Evolutionary conservation across 2,329 filamentous ascomycete genomes (phyloP).

Genomic region (Stemphylium vesicarium): DNA sequence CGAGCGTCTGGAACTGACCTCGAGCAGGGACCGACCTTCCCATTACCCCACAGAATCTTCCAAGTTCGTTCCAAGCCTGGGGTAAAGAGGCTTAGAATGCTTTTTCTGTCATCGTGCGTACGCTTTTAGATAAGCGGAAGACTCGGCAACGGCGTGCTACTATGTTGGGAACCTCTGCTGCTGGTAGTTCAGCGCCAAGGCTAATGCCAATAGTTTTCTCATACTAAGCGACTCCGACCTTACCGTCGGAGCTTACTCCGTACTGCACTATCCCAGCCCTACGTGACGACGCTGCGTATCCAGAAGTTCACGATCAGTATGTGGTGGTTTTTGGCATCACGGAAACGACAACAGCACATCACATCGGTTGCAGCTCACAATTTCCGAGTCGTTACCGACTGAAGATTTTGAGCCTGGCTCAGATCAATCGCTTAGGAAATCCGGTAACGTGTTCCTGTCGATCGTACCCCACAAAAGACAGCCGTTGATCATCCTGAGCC

Average conservation of each 20-base stretch:
- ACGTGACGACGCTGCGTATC: background rate
- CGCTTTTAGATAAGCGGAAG: slow-evolving; percentile 4
- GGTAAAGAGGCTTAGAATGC: slow-evolving; percentile 1
- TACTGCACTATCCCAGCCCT: background rate
- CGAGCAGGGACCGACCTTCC: background rate
- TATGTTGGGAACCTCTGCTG: slow-evolving; percentile 2
- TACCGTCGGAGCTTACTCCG: slow-evolving; percentile 7
- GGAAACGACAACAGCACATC: background rate
- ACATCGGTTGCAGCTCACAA: no score
- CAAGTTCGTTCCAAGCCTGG: slow-evolving; percentile 2
- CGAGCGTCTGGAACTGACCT: background rate
- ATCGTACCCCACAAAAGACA: slow-evolving; percentile 8
- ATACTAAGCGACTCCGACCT: slow-evolving; percentile 1
- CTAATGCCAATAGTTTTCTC: slow-evolving; percentile 8
- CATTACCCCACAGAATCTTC: slow-evolving; percentile 1
- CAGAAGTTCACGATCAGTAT: background rate
- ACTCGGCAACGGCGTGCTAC: slow-evolving; percentile 14
- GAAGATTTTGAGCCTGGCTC: background rate
- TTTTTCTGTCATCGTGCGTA: slow-evolving; percentile 5
- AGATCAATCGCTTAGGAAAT: background rate
- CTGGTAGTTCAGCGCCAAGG: background rate
- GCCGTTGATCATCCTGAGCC: slow-evolving; percentile 1
- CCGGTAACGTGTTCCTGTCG: slow-evolving; percentile 4
- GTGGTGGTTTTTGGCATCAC: background rate
- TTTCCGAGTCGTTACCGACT: background rate